Conservation (phyloP, 2,329 filamentous ascomycete genomes). For the Fusarium albidum region DNA sequence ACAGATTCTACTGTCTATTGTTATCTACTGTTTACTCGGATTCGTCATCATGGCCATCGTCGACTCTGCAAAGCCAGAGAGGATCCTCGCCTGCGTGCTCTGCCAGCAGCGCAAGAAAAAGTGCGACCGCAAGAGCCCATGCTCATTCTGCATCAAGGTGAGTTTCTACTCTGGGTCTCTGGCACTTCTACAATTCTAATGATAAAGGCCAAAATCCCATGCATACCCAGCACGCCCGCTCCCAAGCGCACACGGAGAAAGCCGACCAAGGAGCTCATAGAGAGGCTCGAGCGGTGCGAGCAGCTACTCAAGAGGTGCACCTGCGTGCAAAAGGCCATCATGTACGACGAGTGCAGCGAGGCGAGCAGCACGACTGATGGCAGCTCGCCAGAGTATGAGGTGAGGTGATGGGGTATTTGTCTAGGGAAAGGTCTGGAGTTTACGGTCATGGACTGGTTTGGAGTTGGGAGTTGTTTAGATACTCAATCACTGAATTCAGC, state of each 20-base stretch:
- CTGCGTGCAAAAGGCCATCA: constrained; percentile 28
- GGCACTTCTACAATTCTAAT: no score
- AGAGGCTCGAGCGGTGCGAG: constrained; percentile 24
- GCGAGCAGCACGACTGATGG: constrained; percentile 24
- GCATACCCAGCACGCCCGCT: constrained; percentile 29
- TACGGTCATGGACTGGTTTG: background rate
- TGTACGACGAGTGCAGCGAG: constrained; percentile 21
- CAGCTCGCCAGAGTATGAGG: constrained; percentile 24
- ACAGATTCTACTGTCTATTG: no score
- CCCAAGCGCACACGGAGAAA: constrained; percentile 28
- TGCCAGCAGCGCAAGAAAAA: constrained; percentile 47
- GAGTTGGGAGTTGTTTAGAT: no score
- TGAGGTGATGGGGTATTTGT: background rate
- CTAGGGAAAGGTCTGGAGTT: background rate
- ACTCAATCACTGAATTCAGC: no score
- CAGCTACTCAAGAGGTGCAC: constrained; percentile 27
- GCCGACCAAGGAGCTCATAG: constrained; percentile 29
- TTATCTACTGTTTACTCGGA: no score
- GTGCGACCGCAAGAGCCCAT: constrained; percentile 43
- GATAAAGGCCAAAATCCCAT: constrained; percentile 23
- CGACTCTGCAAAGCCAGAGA: no score
- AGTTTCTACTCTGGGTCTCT: no score
- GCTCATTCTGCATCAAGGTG: constrained; percentile 43
- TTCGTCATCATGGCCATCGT: background rate
- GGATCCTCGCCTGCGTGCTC: constrained; percentile 39